These are phyloP conservation scores for Meira miltonrushii DNA, from an alignment of 1,284 basidiomycete genomes.

Conservation along the genomic window DNA sequence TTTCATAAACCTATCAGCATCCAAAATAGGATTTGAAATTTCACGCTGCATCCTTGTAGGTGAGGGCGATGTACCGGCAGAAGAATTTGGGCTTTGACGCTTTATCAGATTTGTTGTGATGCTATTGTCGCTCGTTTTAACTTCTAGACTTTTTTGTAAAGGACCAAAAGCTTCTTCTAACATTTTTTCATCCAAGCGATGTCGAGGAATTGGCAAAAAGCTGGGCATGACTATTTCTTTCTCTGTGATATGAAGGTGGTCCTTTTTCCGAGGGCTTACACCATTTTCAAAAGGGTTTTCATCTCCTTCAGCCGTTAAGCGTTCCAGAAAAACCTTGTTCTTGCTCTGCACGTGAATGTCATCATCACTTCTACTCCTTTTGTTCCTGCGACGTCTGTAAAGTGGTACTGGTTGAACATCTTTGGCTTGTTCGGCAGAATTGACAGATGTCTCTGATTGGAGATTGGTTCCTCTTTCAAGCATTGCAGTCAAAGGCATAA, in stretches of 20 bases:
- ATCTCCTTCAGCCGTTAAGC: background rate
- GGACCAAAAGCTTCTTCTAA: constrained; percentile 5
- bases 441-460: too few species aligned
- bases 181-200: background rate
- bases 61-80: too few species aligned
- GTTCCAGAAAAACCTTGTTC: background rate
- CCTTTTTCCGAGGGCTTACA: background rate
- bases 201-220: constrained; percentile 1
- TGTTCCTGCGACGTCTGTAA: background rate
- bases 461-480: too few species aligned
- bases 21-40: too few species aligned
- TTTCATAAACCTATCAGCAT: background rate
- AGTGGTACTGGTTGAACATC: background rate
- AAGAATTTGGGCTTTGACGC: too few species aligned
- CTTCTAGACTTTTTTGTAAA: background rate
- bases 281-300: too few species aligned
- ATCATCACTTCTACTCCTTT: constrained; percentile 1
- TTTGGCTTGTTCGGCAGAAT: too few species aligned
- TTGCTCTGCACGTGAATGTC: background rate
- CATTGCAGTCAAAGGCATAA: too few species aligned
- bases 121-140: background rate
- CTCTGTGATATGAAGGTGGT: background rate
- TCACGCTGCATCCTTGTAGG: too few species aligned
- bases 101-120: background rate
- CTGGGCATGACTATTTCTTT: background rate